Evolutionary conservation across 257 asterid genomes (phyloP), one percentile per base, ranked within the genome.

Genomic region (Solanum habrochaites): DNA sequence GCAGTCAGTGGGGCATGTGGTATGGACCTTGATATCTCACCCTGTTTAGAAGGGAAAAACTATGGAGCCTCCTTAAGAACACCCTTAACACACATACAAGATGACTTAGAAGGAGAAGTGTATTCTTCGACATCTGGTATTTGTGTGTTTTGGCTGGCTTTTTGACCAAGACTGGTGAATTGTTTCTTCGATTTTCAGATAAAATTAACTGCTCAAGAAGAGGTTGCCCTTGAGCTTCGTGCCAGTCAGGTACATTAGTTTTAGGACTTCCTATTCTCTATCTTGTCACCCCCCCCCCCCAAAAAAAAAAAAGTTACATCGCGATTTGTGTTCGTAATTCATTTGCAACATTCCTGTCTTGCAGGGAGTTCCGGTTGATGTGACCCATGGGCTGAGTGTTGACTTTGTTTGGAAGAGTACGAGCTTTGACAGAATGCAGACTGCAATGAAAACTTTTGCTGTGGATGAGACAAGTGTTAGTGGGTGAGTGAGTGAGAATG

Each of bases 341-440:
- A 78, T 83, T 74, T 62, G 70, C 35, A 27, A 29, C 87, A 70
- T 69, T 87, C 64, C 87, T 72, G 82, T 56, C 70, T 80, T 87
- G 81, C 94, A 97, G 99, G 99, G 99, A 82, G 98, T 92, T 89
- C 99, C 99, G 35, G 93, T 93, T 86, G 99, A 97, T 90, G 88
- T 96, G 89, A 93, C 87, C 91, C 98, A 97, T 92, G 99, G 99
- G 88, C 92, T 95, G 82, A 97, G 98, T 29, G 99, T 97, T 66
- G 99, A 97, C 85, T 97, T 97, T 93, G 99, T 96, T 29, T 97
- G 99, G 99, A 97, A 97, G 92, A 97, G 99, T 93, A 97, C 99
- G 32, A 97, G 99, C 91, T 97, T 97, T 91, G 99, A 97, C 88
- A 95, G 99, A 90, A 96, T 96, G 99, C 99, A 97, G 92, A 95